Base-by-base conservation (phyloP, 768 basidiomycete genomes). In the Mycena crocata region DNA sequence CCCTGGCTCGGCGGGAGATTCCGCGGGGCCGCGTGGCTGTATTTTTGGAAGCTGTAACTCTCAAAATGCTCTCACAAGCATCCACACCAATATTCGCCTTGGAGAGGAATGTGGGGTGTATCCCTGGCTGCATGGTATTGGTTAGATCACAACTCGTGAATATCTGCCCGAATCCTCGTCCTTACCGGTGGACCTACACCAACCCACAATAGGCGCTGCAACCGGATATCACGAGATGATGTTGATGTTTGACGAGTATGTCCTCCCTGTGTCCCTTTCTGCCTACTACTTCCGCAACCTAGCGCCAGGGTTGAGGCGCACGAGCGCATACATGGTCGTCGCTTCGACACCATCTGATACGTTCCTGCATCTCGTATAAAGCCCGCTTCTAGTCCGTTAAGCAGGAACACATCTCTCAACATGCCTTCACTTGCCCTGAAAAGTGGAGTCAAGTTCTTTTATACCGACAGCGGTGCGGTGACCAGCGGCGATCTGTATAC, bases 381-480 rank as follows among this genome's bases (percentile, higher is more conserved):
- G 34, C 51, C 34, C 14, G 34, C 34, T 31, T 19, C 51, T 37
- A 24, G 1, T 24, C 51, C 37, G 19, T 24, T 35, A 19, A 42
- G 23, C n/a, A 19, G 2, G 7, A 23, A 34, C 3, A 34, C 19
- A n/a, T n/a, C 49, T n/a, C 2, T 51, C 49, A 49, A 51, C n/a
- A 70, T 70, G 69, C 69, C 63, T 12, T 60, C 69, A 48, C 40
- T 66, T 42, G 46, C 64, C 52, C 62, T 70, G 26, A 26, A 63
- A 21, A 70, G 46, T 48, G 69, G 69, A 45, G 65, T 70, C 52
- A 30, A 55, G 4, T 80, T 76, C 51, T 71, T 62, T 45, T 80
- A 76, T 57, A 74, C 70, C 9, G 77, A 80, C 64, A 77, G 72
- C 40, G 79, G 79, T 12, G 57, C 69, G 13, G 35, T 62, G 2